Conservation (phyloP, 1,139 yeast genomes). For the Candida glucosophila region DNA sequence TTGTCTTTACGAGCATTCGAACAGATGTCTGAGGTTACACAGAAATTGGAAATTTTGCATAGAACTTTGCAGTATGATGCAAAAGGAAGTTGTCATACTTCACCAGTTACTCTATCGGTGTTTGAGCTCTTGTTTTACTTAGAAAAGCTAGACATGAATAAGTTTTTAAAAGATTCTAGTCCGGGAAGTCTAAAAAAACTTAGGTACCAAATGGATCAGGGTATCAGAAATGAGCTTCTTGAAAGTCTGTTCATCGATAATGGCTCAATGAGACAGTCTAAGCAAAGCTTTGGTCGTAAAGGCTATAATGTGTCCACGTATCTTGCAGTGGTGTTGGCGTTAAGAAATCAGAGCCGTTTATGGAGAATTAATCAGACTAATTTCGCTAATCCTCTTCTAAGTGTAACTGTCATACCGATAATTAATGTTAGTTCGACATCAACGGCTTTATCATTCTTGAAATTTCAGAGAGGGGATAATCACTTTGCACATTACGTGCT, state of each 20-base stretch:
- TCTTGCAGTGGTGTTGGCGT: conserved; percentile 36
- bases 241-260: no score
- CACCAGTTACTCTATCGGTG: conserved; percentile 43
- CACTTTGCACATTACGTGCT: conserved; percentile 10
- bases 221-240: background rate
- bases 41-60: conserved; percentile 47
- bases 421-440: conserved; percentile 21
- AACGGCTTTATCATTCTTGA: conserved; percentile 20
- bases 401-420: conserved; percentile 41
- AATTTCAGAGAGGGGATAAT: conserved; percentile 15
- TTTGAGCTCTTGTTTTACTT: conserved; percentile 36
- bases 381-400: conserved; percentile 30
- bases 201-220: background rate
- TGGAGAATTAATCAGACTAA: conserved; percentile 31
- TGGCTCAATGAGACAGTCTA: no score
- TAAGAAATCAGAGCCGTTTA: conserved; percentile 40
- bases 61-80: conserved; percentile 42
- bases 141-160: conserved; percentile 6
- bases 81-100: conserved; percentile 23
- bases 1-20: conserved; percentile 27
- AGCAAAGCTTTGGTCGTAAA: conserved; percentile 11
- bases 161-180: conserved; percentile 1
- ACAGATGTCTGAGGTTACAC: conserved; percentile 19
- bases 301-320: conserved; percentile 19
- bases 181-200: no score